These are phyloP conservation scores for Tagetes erecta DNA, from an alignment of 129 eudicot species.

Conservation along the genomic window DNA sequence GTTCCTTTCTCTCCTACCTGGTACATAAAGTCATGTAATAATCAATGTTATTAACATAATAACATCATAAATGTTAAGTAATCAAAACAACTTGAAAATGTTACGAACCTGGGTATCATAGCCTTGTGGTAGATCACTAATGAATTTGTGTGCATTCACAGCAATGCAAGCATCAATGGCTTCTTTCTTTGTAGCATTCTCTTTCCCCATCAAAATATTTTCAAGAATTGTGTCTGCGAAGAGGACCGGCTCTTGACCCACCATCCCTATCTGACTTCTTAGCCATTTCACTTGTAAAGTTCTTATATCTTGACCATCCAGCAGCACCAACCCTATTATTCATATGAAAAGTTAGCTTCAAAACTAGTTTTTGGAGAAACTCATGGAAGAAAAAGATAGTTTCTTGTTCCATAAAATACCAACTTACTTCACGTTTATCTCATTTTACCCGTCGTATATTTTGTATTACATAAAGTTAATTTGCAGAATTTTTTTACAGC, in stretches of 20 bases:
- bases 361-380: neutral
- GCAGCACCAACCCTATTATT: constrained; percentile 41
- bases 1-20: constrained; percentile 86
- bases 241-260: constrained; percentile 85
- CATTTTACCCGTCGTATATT: neutral
- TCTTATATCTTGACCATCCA: constrained; percentile 84
- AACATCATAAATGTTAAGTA: neutral
- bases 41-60: constrained; percentile 4
- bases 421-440: no score
- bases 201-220: constrained; percentile 79
- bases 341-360: constrained; percentile 7
- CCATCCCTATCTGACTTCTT: constrained; percentile 84
- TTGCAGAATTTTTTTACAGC: neutral
- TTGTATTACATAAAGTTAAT: neutral
- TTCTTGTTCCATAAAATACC: neutral
- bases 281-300: constrained; percentile 81
- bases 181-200: constrained; percentile 74
- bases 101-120: constrained; percentile 52
- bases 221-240: constrained; percentile 69
- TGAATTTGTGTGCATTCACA: constrained; percentile 74
- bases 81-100: neutral
- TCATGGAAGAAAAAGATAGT: neutral
- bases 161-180: constrained; percentile 67
- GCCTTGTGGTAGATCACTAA: constrained; percentile 69
- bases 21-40: neutral